Percentiles rank a stretch among this genome's conserved stretches.
Evolutionary conservation across 2,329 filamentous ascomycete species (phyloP).

Genomic region (Aureobasidium sp.): DNA sequence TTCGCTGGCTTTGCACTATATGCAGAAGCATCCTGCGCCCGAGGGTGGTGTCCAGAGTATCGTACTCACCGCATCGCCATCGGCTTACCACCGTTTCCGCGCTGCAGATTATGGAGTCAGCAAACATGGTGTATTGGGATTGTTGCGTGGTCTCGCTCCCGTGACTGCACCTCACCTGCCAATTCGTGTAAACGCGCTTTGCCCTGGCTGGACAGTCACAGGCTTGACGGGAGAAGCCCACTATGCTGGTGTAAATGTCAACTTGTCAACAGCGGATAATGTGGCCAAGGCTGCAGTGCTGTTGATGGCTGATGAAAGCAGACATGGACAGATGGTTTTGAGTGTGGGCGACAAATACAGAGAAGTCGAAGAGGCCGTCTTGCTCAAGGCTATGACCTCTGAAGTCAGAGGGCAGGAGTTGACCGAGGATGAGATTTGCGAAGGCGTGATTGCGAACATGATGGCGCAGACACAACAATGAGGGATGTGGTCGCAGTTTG

Average conservation of each 20-base stretch:
- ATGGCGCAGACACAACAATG: neutral
- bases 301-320: constrained; percentile 43
- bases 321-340: constrained; percentile 50
- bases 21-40: constrained; percentile 35
- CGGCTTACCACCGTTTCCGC: constrained; percentile 44
- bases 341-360: constrained; percentile 42
- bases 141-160: constrained; percentile 42
- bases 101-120: constrained; percentile 48
- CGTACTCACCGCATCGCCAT: constrained; percentile 47
- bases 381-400: neutral
- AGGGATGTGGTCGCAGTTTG: too few relatives aligned
- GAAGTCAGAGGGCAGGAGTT: constrained; percentile 6
- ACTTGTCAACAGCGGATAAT: constrained; percentile 39
- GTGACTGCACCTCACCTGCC: constrained; percentile 35
- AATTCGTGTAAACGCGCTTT: constrained; percentile 51
- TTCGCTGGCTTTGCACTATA: constrained; percentile 37
- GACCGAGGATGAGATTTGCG: constrained; percentile 8
- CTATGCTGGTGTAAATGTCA: constrained; percentile 35
- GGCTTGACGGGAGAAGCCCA: constrained; percentile 38
- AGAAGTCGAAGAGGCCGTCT: constrained; percentile 43
- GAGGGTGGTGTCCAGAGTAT: constrained; percentile 36
- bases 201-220: constrained; percentile 50
- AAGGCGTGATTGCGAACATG: neutral
- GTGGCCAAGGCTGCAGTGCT: constrained; percentile 45
- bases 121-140: constrained; percentile 51